Evolutionary conservation across 1,139 yeast genomes (phyloP), one percentile per base, ranked within the genome.

Genomic region (Groenewaldozyma sp.): DNA sequence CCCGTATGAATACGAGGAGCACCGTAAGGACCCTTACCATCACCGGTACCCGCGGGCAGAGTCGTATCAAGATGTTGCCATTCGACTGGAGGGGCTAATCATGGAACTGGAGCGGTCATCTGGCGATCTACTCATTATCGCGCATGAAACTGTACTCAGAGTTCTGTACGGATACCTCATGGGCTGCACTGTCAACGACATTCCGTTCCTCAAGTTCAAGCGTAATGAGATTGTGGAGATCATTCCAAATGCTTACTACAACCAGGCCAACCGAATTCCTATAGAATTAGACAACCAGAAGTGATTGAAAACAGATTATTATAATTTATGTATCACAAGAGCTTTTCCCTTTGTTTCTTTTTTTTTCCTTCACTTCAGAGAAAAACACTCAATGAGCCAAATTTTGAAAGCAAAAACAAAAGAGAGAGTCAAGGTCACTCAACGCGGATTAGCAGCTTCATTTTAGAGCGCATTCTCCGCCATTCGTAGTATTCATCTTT

Each of bases 61-160:
- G 62, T 83, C 94, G 41, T 91, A 87, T 58, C 98, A 91, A 60
- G 98, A 91, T 60, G 70, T 93, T 43, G 97, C 98, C 0, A 82
- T 91, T 34, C 78, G 95, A 51, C 76, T 93, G 62, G 98, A 93
- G 61, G 95, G 98, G 0, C 68, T 91, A 45, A 77, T 91, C 46
- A 68, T 91, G 59, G 97, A 88, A 61, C 80, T 91, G 78, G 98
- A 88, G 59, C 73, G 96, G 50, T 79, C 82, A 73, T 73, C 83
- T 42, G 87, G 93, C 20, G 96, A 87, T 59, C 73, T 93, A 22
- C 67, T 91, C 47, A 81, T 91, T 44, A 82, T 91, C 51, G 97
- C 96, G 0, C 97, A 93, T 58, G 96, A 88, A 54, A 78, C 95
- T 1, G 82, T 91, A 1, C 69, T 93, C 47, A 71, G 87, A 45